Conservation (phyloP, 345 rosid genomes). For the Salix viminalis region DNA sequence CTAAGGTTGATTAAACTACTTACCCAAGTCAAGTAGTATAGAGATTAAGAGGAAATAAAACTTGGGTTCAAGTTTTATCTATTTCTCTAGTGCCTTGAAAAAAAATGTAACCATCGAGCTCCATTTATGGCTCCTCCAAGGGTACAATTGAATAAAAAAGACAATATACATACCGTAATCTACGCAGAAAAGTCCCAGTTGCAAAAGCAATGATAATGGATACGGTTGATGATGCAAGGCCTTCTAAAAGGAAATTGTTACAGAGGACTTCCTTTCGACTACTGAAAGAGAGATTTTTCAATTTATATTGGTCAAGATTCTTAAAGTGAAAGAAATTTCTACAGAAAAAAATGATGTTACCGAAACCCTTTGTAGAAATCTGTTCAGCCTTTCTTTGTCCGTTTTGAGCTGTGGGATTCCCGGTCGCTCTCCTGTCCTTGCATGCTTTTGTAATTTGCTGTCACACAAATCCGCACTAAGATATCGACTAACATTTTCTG, state of each 20-base stretch:
- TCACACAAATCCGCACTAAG: neutral
- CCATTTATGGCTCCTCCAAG: neutral
- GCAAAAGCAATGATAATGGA: slow-evolving; percentile 14
- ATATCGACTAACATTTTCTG: neutral
- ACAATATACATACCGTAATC: neutral
- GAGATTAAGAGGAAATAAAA: no score
- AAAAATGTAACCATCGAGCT: neutral
- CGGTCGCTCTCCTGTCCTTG: slow-evolving; percentile 14
- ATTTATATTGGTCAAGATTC: slow-evolving; percentile 53
- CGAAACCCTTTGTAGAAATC: slow-evolving; percentile 37
- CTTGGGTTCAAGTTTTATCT: no score
- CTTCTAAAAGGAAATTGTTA: slow-evolving; percentile 16
- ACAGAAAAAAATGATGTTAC: slow-evolving; percentile 5
- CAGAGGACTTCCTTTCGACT: slow-evolving; percentile 17
- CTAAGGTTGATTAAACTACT: neutral
- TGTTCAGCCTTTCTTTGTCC: slow-evolving; percentile 39
- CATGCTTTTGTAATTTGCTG: neutral
- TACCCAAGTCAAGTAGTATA: neutral
- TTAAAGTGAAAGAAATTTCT: slow-evolving; percentile 19
- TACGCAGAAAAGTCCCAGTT: slow-evolving; percentile 24
- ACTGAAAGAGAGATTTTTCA: slow-evolving; percentile 6
- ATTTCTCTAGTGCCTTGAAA: neutral
- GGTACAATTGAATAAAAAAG: neutral
- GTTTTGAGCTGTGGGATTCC: slow-evolving; percentile 43
- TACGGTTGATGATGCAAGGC: neutral